A percentile compares a stretch with the other conserved stretches of the same genome.
These are phyloP conservation scores for Enterocytospora artemiae DNA, from an alignment of 371 early-diverging fungal species.

Conservation along the genomic window DNA sequence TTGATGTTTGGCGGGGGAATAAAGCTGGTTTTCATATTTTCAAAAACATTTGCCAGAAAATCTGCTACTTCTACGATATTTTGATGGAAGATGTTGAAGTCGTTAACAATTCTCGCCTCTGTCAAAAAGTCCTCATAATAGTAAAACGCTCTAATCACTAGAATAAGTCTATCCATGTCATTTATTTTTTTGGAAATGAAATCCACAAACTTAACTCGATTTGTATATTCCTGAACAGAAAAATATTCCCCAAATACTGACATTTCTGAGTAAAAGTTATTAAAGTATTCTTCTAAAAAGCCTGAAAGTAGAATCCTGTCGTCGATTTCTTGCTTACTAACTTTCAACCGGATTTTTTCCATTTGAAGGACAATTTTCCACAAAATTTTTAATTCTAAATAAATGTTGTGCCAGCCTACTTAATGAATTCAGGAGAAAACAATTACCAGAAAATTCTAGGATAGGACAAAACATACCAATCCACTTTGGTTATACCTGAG, in stretches of 20 bases:
- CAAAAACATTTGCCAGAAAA: slow-evolving; percentile 1
- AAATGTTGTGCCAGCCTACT: no score
- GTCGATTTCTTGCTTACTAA: not conserved
- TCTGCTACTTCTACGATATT: slow-evolving; percentile 19
- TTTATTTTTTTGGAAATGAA: slow-evolving; percentile 6
- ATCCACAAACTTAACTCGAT: slow-evolving; percentile 12
- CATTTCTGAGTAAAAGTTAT: slow-evolving; percentile 3
- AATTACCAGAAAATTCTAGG: no score
- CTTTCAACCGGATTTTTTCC: not conserved
- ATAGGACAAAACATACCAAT: no score
- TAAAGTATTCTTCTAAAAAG: not conserved
- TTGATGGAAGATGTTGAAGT: not conserved
- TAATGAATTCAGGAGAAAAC: no score
- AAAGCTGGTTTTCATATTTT: slow-evolving; percentile 20
- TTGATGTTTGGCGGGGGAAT: slow-evolving; percentile 7
- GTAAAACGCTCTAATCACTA: not conserved
- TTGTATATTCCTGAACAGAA: slow-evolving; percentile 10
- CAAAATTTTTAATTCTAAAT: not conserved
- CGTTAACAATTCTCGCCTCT: not conserved
- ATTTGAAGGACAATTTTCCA: not conserved
- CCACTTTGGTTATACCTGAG: no score
- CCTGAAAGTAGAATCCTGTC: not conserved
- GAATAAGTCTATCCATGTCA: slow-evolving; percentile 1
- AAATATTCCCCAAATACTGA: slow-evolving; percentile 4
- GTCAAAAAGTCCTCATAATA: not conserved